Base-by-base conservation (phyloP, 805 yeast genomes). In the Teunomyces panamensis region DNA sequence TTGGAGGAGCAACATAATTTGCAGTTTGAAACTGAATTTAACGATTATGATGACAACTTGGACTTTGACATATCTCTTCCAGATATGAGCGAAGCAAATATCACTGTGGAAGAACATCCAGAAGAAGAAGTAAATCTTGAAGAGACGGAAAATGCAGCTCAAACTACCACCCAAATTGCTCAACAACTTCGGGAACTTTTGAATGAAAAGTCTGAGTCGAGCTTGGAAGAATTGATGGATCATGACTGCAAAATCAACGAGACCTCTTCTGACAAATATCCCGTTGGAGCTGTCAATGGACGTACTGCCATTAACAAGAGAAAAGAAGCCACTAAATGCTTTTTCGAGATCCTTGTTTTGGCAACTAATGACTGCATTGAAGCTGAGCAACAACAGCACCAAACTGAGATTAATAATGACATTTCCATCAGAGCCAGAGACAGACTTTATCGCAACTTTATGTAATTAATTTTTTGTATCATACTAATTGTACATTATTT, bases 261-360 rank as follows among this genome's bases (percentile, higher is more conserved):
- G 39, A 42, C 52, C 44, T 46, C 51, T 20, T 35, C 32, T 4
- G 56, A 49, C 2, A 41, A 39, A 16, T 27, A 45, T 1, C 68
- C 70, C 2, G 53, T 63, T 16, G 69, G 69, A 5, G 32, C 49
- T 14, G 49, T 48, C 9, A 52, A 45, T 36, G 51, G 52, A 30
- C 39, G 47, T 3, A 49, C 39, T 20, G 48, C 36, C 51, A 59
- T 58, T 68, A 68, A 71, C 50, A 71, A 71, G 49, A 76, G 77
- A 58, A 70, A 74, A 54, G 84, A 84, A 56, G 88, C 89, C 16
- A 81, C 89, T 2, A 77, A 81, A 56, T 75, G 87, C 46, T 90
- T 90, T 65, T 90, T 89, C 58, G 96, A 90, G 62, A 63, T 90
- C 61, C 72, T 90, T 55, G 92, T 89, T 3, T 72, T 90, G 48